Conservation (phyloP, 1,139 yeast genomes). For the Pichiaceae sp. region DNA sequence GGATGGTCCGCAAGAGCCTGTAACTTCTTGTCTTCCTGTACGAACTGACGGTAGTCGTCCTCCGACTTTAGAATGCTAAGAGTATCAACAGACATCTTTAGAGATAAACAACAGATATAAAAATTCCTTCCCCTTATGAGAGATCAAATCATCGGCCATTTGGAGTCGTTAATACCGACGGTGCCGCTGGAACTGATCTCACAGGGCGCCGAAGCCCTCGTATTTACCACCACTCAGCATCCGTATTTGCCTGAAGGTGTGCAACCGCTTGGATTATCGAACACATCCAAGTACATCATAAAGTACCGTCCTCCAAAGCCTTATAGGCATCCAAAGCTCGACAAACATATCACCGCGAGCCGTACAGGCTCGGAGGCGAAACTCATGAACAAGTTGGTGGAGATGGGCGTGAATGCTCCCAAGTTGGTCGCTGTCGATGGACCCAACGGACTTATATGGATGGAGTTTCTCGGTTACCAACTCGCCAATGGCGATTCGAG, state of each 20-base stretch:
- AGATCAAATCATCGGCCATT: conserved; percentile 31
- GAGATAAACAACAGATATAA: neutral
- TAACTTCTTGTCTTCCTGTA: neutral
- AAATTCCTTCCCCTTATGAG: conserved; percentile 32
- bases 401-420: conserved; percentile 59
- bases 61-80: conserved; percentile 4
- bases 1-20: conserved; percentile 5
- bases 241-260: conserved; percentile 45
- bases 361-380: conserved; percentile 84
- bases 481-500: conserved; percentile 43
- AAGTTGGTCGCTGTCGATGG: conserved; percentile 63
- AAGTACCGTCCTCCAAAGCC: conserved; percentile 86
- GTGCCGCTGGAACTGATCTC: conserved; percentile 52
- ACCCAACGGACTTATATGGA: conserved; percentile 78
- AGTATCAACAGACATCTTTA: neutral
- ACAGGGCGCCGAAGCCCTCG: conserved; percentile 96
- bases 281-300: conserved; percentile 42
- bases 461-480: conserved; percentile 61
- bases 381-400: conserved; percentile 52
- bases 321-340: conserved; percentile 81
- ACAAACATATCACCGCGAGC: conserved; percentile 64
- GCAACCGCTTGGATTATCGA: conserved; percentile 19
- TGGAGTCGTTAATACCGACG: conserved; percentile 35
- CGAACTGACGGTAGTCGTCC: conserved; percentile 4
- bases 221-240: conserved; percentile 55